A percentile compares a stretch with the other conserved stretches of the same genome.
Evolutionary conservation across 2,329 filamentous ascomycete genomes (phyloP).

Genomic region (Penicillium rolfsii): DNA sequence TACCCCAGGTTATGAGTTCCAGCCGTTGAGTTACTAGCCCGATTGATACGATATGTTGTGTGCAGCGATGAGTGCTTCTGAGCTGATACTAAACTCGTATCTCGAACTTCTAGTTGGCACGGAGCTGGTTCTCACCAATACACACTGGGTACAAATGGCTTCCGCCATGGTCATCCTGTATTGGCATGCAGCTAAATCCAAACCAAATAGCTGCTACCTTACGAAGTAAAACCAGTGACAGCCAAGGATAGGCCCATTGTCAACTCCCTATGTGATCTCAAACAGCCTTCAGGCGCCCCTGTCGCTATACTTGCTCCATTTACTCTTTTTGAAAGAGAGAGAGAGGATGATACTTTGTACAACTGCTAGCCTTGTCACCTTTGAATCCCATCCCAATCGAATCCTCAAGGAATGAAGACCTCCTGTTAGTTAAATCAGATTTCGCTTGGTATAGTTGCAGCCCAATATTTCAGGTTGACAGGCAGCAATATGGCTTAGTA

Average conservation of each 20-base stretch:
- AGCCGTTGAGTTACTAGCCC: slow-evolving; percentile 12
- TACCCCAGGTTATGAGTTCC: slow-evolving; percentile 14
- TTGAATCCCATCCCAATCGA: no score
- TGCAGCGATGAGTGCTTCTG: slow-evolving; percentile 30
- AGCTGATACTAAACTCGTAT: slow-evolving; percentile 35
- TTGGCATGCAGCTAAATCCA: slow-evolving; percentile 13
- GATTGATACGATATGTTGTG: slow-evolving; percentile 12
- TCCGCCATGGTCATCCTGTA: slow-evolving; percentile 35
- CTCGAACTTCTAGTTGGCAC: slow-evolving; percentile 39
- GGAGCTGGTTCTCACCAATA: slow-evolving; percentile 44
- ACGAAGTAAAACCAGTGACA: slow-evolving; percentile 9
- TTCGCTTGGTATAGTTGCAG: no score
- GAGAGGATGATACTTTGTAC: no score
- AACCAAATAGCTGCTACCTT: slow-evolving; percentile 7
- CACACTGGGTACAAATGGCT: slow-evolving; percentile 47
- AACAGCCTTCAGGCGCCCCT: slow-evolving; percentile 5
- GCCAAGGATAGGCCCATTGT: slow-evolving; percentile 16
- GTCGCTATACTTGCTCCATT: no score
- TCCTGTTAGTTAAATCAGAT: no score
- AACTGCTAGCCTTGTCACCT: no score
- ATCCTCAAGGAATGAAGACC: no score
- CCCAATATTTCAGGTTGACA: no score
- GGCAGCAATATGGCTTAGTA: no score
- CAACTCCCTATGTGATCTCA: slow-evolving; percentile 11
- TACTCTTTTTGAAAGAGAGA: no score